Base-by-base conservation (phyloP, 2,329 filamentous ascomycete species). In the Dactylellina sp. region DNA sequence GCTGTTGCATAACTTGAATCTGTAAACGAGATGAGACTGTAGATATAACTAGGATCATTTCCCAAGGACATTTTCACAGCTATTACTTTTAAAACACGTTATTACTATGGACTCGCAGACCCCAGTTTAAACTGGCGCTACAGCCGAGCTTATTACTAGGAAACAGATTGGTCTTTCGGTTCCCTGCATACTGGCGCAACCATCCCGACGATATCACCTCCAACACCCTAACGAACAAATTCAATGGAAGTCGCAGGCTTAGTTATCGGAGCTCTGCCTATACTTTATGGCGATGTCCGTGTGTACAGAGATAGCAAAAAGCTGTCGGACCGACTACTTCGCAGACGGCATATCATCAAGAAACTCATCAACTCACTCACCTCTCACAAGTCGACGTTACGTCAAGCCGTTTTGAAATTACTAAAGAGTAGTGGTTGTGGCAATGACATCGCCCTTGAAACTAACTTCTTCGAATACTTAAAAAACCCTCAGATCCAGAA, bases 201-300 rank as follows among this genome's bases (percentile, higher is more conserved):
- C n/a, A n/a, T n/a, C 28, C 4, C 28, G 9, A n/a, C 4, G 28
- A 5, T 9, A 32, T 4, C 28, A 4, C n/a, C n/a, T 5, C 9
- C 9, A 4, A 4, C 28, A 7, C 20, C 7, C 1, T 14, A n/a
- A n/a, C n/a, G n/a, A n/a, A n/a, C n/a, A n/a, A n/a, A n/a, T n/a
- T n/a, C n/a, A 7, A 72, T 72, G 68, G 68, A 72, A 25, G 68
- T 72, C 4, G 60, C 60, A 3, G 68, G 68, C 20, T 5, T 72
- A 14, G 68, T 72, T 22, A 55, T 72, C 18, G 68, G 68, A 4
- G 68, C 68, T 4, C 50, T 72, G 40, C 68, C 68, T 25, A 72
- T 72, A 12, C 24, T 72, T 14, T 64, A 59, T 39, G 59, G 52
- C 25, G 52, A 52, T 7, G 60, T 72, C 12, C 50, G 55, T 28